These are phyloP conservation scores for Wilcoxina mikolae DNA, from an alignment of 495 filamentous ascomycete species.

Conservation along the genomic window DNA sequence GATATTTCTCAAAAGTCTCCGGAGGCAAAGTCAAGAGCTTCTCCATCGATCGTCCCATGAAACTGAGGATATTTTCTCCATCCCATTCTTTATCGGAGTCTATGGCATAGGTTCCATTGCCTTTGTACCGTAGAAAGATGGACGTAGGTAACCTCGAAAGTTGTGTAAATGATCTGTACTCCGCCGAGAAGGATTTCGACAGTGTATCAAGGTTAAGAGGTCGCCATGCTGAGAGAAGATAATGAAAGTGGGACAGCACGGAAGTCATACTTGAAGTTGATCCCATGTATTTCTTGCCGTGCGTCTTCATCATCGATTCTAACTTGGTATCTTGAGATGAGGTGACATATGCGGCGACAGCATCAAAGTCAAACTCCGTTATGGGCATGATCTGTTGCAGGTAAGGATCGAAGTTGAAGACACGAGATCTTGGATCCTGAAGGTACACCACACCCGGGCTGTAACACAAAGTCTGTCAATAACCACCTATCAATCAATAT, in stretches of 20 bases:
- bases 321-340: conserved; percentile 70
- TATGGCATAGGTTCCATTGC: conserved; percentile 76
- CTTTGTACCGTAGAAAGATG: conserved; percentile 68
- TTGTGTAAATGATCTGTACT: conserved; percentile 49
- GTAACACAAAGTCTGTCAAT: conserved; percentile 11
- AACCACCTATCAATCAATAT: no score
- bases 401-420: conserved; percentile 94
- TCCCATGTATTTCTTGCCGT: conserved; percentile 73
- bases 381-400: conserved; percentile 82
- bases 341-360: conserved; percentile 70
- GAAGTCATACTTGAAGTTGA: conserved; percentile 95
- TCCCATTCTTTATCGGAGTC: conserved; percentile 95
- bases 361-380: conserved; percentile 76
- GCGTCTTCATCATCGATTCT: conserved; percentile 44
- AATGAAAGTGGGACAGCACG: conserved; percentile 80
- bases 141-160: conserved; percentile 57
- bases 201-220: conserved; percentile 47
- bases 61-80: conserved; percentile 65
- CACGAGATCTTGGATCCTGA: conserved; percentile 71
- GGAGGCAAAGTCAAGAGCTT: conserved; percentile 77
- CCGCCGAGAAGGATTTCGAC: conserved; percentile 49
- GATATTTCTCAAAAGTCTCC: conserved; percentile 71
- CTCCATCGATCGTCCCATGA: conserved; percentile 90
- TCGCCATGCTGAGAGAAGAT: conserved; percentile 72
- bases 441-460: conserved; percentile 80